Conservation (phyloP, 192 early-diverging fungal species). For the Paraglomus brasilianum region DNA sequence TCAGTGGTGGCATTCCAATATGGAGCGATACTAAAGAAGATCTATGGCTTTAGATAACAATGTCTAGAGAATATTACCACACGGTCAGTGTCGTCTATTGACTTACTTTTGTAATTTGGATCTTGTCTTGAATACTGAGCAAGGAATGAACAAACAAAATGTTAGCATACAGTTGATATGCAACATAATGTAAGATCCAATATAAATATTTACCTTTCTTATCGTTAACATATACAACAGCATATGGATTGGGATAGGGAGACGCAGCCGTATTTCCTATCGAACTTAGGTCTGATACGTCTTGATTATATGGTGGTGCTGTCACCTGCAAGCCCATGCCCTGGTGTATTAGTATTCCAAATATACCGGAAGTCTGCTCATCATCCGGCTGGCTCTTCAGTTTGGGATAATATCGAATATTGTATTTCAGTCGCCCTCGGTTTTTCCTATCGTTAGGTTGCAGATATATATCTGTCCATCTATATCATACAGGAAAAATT, state of each 20-base stretch:
- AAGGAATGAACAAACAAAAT: not conserved
- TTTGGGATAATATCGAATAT: conserved; percentile 17
- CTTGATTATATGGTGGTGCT: conserved; percentile 3
- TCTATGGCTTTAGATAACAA: not conserved
- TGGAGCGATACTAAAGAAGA: conserved; percentile 10
- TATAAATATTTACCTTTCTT: conserved; percentile 13
- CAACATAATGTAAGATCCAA: not conserved
- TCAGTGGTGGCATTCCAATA: conserved; percentile 29
- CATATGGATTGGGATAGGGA: conserved; percentile 21
- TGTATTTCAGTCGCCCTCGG: not conserved
- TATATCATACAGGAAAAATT: conserved; percentile 5
- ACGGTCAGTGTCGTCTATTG: not conserved
- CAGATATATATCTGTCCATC: not conserved
- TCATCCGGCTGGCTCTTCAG: not conserved
- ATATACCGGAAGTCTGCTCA: conserved; percentile 22
- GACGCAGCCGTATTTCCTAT: not conserved
- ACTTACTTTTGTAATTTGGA: conserved; percentile 29
- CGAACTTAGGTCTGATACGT: not conserved
- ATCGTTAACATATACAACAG: conserved; percentile 23
- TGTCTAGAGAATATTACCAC: not conserved
- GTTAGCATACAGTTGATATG: not conserved
- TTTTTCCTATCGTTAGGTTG: not conserved
- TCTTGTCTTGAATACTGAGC: conserved; percentile 15
- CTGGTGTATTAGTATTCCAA: conserved; percentile 23
- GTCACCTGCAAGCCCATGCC: conserved; percentile 26